Base-by-base conservation (phyloP, 2,329 filamentous ascomycete species). In the Colletotrichum destructivum region DNA sequence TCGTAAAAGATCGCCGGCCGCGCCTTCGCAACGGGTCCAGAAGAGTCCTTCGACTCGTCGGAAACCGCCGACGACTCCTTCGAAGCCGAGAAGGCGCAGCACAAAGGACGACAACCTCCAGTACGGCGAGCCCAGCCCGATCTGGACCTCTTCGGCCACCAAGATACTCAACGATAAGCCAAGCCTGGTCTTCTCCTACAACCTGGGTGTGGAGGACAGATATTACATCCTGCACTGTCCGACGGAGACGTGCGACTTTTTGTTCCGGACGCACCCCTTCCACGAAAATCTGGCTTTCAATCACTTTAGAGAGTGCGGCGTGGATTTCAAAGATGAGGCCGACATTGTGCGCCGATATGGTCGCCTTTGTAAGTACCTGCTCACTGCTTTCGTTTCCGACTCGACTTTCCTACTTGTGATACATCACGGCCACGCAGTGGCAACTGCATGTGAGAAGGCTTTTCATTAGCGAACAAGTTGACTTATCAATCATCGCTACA, bases 311-410 rank as follows among this genome's bases (percentile, higher is more conserved):
- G n/a, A 56, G 23, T 64, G 62, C 49, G n/a, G n/a, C 0, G 38
- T 64, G 2, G 1, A 35, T 2, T 64, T 26, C 18, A 11, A 13
- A 4, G 40, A 64, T 2, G 49, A 64, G 42, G 15, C 13, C 1
- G 47, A 63, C 13, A 63, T 63, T 31, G 12, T 63, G 5, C 61
- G 47, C 7, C 31, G 47, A 6, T 63, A 23, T n/a, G 47, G 46
- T 7, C 15, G 16, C 26, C 16, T 16, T 5, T n/a, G 42, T 61
- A 47, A 46, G 57, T 16, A 16, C 26, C 26, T 26, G 26, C 4
- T 5, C 26, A 4, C 11, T 56, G 26, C 9, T 3, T 13, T 23
- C 21, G 2, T 8, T 8, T 46, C 15, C 83, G 12, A 12, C 6
- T 23, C 8, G 12, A 9, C 16, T 12, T 11, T 5, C 4, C 31